Evolutionary conservation across 495 filamentous ascomycete species (phyloP), one percentile per base, ranked within the genome.

Genomic region (Aspergillus saccharolyticus): DNA sequence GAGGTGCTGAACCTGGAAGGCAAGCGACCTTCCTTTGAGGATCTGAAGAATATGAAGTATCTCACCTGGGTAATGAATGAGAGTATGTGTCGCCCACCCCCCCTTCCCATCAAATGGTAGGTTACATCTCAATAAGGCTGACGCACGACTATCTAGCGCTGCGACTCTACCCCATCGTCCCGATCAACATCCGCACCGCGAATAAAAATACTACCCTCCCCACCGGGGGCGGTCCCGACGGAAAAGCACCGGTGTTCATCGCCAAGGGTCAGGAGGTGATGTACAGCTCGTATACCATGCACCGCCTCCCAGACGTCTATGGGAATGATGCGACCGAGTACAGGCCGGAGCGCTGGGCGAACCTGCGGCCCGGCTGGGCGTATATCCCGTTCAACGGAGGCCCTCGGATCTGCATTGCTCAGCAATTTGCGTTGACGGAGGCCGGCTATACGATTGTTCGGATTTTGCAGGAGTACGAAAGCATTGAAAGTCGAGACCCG

Each of bases 381-480:
- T 90, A 84, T 69, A 71, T 89, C 18, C 85, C 85, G 12, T 90
- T 90, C 70, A 88, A 87, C 62, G 84, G 85, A 43, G 86, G 88
- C 1, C 87, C 89, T 44, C 75, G 90, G 42, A 90, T 93, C 55
- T 95, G 90, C 69, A 81, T 93, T 56, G 90, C 89, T 3, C 89
- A 80, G 57, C 78, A 79, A 67, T 78, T 75, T 47, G 88, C 88
- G 18, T 73, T 91, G 33, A 88, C 87, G 3, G 86, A 89, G 74
- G 87, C 85, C 57, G 75, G 71, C 3, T 90, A 88, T 62, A 82
- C 83, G 20, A 75, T 85, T 21, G 81, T 83, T 6, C 69, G 85
- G 39, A 63, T 91, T 25, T 74, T 87, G 65, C 87, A 90, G 73
- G 69, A 73, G 39, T 90, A 80, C 65, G 78, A 80, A 1, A 17